Base-by-base conservation (phyloP, 2,329 filamentous ascomycete genomes). In the Colletotrichum sojae region DNA sequence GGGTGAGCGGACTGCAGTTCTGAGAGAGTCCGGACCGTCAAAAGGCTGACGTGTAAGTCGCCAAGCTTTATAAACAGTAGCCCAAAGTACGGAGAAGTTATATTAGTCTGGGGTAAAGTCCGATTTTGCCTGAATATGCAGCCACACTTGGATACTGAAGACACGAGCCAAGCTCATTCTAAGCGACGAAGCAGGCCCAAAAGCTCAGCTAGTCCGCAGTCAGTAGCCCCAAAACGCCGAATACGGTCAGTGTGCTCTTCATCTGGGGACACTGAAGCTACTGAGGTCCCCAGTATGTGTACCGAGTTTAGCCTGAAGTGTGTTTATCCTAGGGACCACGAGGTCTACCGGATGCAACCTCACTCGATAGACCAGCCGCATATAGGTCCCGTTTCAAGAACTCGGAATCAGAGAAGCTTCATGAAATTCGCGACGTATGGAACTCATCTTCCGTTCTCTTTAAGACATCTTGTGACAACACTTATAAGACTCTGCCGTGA, bases 321-420 rank as follows among this genome's bases (percentile, higher is more conserved):
- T 13, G 6, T 27, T 60, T 60, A 13, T 60, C 18, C 57, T 46
- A 46, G 48, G 20, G 18, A n/a, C 31, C 57, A 60, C 57, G 46
- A 40, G 57, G 48, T 43, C 57, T 10, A 2, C 22, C 25, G 46
- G 18, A 43, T 60, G 57, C 20, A 27, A 60, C 57, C 46, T 16
- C 13, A 18, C 18, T n/a, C 31, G 46, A 39, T 13, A 15, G 12
- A 16, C 43, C 27, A 49, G 27, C 8, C 6, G 18, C 27, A 10
- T 36, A 39, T 4, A 13, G 13, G 6, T 16, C 10, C 52, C 8
- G 8, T 39, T 15, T 39, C 27, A 8, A 39, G 1, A 20, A 2
- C 46, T 49, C 46, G 22, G 22, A 13, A 6, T 53, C 43, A 58
- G 2, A 31, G 27, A 20, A n/a, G 9, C 2, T 46, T 57, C 6